Base-by-base conservation (phyloP, 805 yeast genomes). In the Hanseniaspora vineae region DNA sequence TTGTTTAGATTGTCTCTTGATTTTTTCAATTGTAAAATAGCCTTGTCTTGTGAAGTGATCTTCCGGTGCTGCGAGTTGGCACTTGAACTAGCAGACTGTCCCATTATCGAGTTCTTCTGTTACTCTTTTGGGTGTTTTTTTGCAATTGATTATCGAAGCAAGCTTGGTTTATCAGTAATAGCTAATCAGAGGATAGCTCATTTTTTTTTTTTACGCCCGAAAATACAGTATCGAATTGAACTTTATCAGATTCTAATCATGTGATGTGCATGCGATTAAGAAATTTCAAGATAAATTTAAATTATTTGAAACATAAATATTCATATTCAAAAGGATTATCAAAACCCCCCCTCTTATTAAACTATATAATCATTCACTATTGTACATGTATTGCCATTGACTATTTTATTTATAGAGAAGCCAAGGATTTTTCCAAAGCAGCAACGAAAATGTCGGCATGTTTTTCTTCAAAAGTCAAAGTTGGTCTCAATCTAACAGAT, bases 1-100 rank as follows among this genome's bases (percentile, higher is more conserved):
- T 82, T 84, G 54, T 76, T 76, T 19, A 92, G 71, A 52, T 81
- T 81, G 64, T 92, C 98, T 51, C 96, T 71, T 55, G 94, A 97
- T 37, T 84, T 68, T 61, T 92, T 92, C 55, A 92, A 71, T 58
- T 89, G 92, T 53, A 87, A 71, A 11, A 92, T 76, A 0, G 97
- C 96, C 58, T 71, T 76, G 59, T 92, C 98, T 55, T 88, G 89
- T 35, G 80, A 72, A 6, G 95, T 86, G 17, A 90, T 78, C 58
- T 77, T 80, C 19, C 40, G 45, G 11, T 40, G 44, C 1, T 78
- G 76, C 6, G 17, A 4, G 17, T 37, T 15, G 12, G 40, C 40
- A 37, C 40, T 37, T 11, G 40, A 9, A 17, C 40, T 37, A 37
- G 40, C 40, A n/a, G 19, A n/a, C 40, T 37, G 40, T 37, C 40